Evolutionary conservation across 164 flowering plant species (phyloP), one percentile per base, ranked within the genome.

Genomic region (Liquidambar formosana): DNA sequence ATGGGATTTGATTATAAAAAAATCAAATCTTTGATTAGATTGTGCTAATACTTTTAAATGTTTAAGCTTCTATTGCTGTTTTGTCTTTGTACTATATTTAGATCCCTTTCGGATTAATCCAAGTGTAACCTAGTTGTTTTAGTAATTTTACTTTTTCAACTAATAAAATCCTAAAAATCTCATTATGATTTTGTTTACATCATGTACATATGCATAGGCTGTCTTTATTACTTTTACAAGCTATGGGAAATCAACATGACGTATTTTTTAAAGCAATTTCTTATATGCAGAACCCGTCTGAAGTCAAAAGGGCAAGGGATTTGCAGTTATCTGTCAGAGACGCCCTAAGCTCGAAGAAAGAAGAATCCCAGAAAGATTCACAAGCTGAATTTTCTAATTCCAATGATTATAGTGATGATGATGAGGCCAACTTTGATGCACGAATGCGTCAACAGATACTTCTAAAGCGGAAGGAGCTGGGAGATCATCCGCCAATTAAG

Each of bases 361-460:
- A 85, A 70, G 85, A 74, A 45, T 5, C 63, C 2, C 70, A 60
- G 16, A 87, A 74, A 72, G 82, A 80, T 68, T 67, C 73, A 61
- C 77, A 76, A 41, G 64, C 71, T 60, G 78, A 72, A 52, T 57
- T 51, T 66, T 69, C 81, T 71, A 77, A 67, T 52, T 33, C 76
- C 49, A 52, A 49, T 79, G 86, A 76, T 74, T 54, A 72, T 69
- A 86, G 84, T 69, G 94, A 88, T 76, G 90, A 81, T 21, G 89
- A 92, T 78, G 99, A 94, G 72, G 85, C 86, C 51, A 81, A 69
- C 53, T 95, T 95, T 81, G 99, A 95, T 84, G 82, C 79, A 41
- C 78, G 88, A 23, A 95, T 95, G 99, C 94, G 98, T 52, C 77
- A 62, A 41, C 90, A 90, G 76, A 89, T 93, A 76, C 89, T 95